These are phyloP conservation scores for Sporothrix variecibatus DNA, from an alignment of 2,329 filamentous ascomycete species.

Conservation along the genomic window DNA sequence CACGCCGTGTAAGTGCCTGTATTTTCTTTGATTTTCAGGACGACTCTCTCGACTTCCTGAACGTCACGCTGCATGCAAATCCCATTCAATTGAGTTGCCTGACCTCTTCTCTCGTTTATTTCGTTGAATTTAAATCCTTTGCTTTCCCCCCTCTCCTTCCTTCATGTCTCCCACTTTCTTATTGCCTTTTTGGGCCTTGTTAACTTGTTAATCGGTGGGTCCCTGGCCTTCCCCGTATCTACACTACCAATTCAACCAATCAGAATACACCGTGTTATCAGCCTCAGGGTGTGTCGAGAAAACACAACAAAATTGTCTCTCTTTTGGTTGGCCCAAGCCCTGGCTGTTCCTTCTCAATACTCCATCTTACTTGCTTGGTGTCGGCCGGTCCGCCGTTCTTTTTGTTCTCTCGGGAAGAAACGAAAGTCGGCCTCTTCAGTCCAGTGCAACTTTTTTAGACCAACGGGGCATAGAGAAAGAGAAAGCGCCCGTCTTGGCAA, in stretches of 20 bases:
- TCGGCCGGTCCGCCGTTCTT: background rate
- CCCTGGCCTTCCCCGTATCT: background rate
- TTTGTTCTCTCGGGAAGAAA: background rate
- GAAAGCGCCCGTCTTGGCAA: conserved; percentile 1
- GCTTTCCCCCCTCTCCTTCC: background rate
- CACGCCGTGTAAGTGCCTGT: background rate
- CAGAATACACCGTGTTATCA: conserved; percentile 24
- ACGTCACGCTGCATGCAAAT: background rate
- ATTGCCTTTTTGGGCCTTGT: conserved; percentile 20
- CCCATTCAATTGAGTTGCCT: background rate
- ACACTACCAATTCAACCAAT: conserved; percentile 13
- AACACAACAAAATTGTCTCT: background rate
- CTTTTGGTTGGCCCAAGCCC: background rate
- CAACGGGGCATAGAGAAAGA: background rate
- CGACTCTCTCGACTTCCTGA: no score
- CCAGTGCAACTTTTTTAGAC: background rate
- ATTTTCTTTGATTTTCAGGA: background rate
- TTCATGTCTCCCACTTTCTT: background rate
- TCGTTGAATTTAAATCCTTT: background rate
- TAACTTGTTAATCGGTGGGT: background rate
- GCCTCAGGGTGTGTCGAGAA: background rate
- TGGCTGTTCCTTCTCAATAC: background rate
- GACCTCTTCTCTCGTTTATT: background rate
- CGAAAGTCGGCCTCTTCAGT: background rate
- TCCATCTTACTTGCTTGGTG: background rate